These are phyloP conservation scores for Clathrospora elynae DNA, from an alignment of 2,329 filamentous ascomycete species.

Conservation along the genomic window DNA sequence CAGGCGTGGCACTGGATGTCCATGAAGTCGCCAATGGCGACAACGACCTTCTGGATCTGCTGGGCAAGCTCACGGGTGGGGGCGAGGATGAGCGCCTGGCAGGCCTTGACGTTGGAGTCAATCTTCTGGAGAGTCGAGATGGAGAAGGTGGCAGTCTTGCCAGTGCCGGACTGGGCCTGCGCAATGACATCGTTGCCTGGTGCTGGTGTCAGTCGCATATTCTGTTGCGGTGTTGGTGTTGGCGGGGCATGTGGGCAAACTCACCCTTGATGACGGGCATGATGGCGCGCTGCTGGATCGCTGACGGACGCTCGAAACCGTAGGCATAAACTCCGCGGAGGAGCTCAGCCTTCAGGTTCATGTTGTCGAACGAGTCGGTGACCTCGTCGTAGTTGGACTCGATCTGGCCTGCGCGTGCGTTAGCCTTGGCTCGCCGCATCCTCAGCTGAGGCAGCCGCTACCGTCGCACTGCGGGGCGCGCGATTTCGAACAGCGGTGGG, in stretches of 20 bases:
- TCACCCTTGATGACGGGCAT: constrained; percentile 99
- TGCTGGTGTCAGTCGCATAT: constrained; percentile 29
- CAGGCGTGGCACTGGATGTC: constrained; percentile 98
- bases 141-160: constrained; percentile 99
- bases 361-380: constrained; percentile 98
- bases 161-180: constrained; percentile 98
- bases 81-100: constrained; percentile 97
- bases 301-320: constrained; percentile 99
- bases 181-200: constrained; percentile 95
- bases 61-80: constrained; percentile 98
- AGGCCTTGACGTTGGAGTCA: constrained; percentile 90
- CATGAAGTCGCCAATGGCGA: constrained; percentile 99
- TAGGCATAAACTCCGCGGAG: constrained; percentile 99
- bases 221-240: constrained; percentile 3
- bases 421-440: constrained; percentile 15
- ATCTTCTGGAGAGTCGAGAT: constrained; percentile 99
- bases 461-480: constrained; percentile 19
- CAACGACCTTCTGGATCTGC: constrained; percentile 99
- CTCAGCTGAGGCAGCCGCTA: constrained; percentile 4
- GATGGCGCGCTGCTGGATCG: constrained; percentile 99
- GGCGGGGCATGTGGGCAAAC: constrained; percentile 39
- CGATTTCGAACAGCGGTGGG: constrained; percentile 7
- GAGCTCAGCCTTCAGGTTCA: constrained; percentile 96
- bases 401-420: constrained; percentile 77
- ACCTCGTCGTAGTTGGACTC: constrained; percentile 99